Conservation (phyloP, 2,329 filamentous ascomycete species). For the Talaromyces sp. region DNA sequence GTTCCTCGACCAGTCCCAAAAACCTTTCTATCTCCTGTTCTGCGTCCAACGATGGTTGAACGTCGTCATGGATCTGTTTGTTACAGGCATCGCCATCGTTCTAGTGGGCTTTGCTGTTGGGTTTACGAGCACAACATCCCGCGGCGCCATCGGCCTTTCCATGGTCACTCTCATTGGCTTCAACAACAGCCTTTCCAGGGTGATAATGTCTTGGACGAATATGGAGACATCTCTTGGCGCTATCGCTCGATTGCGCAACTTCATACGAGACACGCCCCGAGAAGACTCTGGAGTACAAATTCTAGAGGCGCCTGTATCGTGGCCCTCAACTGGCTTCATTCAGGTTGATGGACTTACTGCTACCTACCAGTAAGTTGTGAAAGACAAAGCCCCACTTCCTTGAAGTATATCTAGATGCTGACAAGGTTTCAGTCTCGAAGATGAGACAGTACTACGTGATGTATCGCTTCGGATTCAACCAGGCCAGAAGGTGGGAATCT, state of each 20-base stretch:
- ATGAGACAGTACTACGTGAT: too few species aligned
- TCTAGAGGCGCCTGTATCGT: too few species aligned
- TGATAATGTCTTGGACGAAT: slow-evolving; percentile 49
- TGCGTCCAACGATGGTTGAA: slow-evolving; percentile 55
- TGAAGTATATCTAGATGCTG: too few species aligned
- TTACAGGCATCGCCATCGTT: slow-evolving; percentile 44
- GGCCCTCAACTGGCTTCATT: slow-evolving; percentile 45
- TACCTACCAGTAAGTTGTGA: slow-evolving; percentile 13
- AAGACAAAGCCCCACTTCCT: slow-evolving; percentile 14
- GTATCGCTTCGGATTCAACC: slow-evolving; percentile 41
- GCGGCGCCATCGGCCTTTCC: slow-evolving; percentile 48
- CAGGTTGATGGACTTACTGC: not conserved
- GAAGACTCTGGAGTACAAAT: too few species aligned
- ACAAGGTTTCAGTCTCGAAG: too few species aligned
- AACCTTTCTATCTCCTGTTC: slow-evolving; percentile 53
- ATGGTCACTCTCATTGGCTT: slow-evolving; percentile 49
- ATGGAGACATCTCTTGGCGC: slow-evolving; percentile 56
- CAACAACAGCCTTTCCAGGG: slow-evolving; percentile 39
- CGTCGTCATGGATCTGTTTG: slow-evolving; percentile 47
- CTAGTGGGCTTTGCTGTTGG: slow-evolving; percentile 47
- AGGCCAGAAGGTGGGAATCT: slow-evolving; percentile 38
- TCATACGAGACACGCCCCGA: too few species aligned
- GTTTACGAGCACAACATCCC: slow-evolving; percentile 37
- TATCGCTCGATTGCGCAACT: slow-evolving; percentile 44
- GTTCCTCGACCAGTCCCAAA: slow-evolving; percentile 51